Evolutionary conservation across 805 yeast genomes (phyloP), one percentile per base, ranked within the genome.

Genomic region (Saccharomycopsis guyanensis): DNA sequence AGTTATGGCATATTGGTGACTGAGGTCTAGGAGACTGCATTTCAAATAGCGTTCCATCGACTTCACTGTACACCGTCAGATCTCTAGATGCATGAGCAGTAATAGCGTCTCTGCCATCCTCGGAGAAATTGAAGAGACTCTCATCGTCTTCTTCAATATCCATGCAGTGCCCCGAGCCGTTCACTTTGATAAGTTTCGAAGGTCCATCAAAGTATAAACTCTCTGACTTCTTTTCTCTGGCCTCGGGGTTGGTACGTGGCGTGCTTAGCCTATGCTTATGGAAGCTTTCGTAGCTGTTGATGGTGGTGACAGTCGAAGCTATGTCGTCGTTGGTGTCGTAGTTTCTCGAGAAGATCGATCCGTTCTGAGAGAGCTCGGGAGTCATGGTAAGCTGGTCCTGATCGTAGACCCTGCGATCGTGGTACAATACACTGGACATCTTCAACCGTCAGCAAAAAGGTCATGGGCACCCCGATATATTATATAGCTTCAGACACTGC

Each of bases 161-260:
- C 29, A 25, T 25, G 29, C 29, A 25, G 29, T 6, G 29, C 18
- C 40, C 45, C 18, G 22, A 22, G 8, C 36, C 46, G 20, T 36
- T 27, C 10, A 46, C 37, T 13, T 42, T 40, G 16, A 46, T 46
- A 5, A 46, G 31, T 27, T 46, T 46, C n/a, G 49, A 35, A 7
- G 49, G 49, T 3, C 49, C 49, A 20, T 42, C 49, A 25, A 46
- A 46, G 24, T 46, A 46, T 23, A 23, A 22, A 23, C 49, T 46
- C 18, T 46, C 46, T 4, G 49, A 29, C 27, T 43, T 46, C 18
- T n/a, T 13, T 13, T 8, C 27, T 25, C 33, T 22, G 12, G 13
- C 12, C 13, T 27, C 12, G 32, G 13, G 13, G 13, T 13, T 27
- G 37, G 18, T 33, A 15, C 20, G 20, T 33, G 20, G 37, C 37